Conservation (phyloP, 768 basidiomycete genomes). For the Lactarius hatsudake region DNA sequence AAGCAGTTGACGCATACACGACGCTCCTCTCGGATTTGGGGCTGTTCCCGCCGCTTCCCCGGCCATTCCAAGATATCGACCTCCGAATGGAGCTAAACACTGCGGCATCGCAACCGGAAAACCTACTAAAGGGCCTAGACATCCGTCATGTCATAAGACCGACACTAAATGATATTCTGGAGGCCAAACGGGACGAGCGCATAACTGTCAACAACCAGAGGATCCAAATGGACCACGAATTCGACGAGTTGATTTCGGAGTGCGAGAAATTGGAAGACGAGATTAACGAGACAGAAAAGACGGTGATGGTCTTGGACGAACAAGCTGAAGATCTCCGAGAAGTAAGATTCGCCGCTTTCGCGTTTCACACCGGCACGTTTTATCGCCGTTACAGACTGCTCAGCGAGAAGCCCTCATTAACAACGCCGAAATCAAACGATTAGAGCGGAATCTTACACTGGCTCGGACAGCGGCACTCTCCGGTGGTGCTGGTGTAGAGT, state of each 20-base stretch:
- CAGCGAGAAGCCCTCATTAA: constrained; percentile 72
- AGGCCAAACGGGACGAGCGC: constrained; percentile 66
- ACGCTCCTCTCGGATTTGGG: constrained; percentile 71
- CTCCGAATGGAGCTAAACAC: constrained; percentile 81
- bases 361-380: background rate
- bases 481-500: constrained; percentile 80
- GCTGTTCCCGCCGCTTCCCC: constrained; percentile 69
- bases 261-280: constrained; percentile 84
- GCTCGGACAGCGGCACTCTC: constrained; percentile 74
- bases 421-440: constrained; percentile 58
- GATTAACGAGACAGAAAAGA: constrained; percentile 68
- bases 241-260: constrained; percentile 71
- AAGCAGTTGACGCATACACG: constrained; percentile 76
- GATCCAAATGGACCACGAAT: constrained; percentile 78
- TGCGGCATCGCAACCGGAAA: constrained; percentile 65
- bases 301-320: constrained; percentile 63
- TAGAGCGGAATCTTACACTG: constrained; percentile 71
- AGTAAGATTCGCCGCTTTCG: constrained; percentile 41
- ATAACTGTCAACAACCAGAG: constrained; percentile 72
- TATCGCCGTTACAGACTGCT: constrained; percentile 50
- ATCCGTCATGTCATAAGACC: constrained; percentile 74
- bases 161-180: constrained; percentile 67
- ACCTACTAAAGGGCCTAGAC: constrained; percentile 66
- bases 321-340: constrained; percentile 82
- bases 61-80: constrained; percentile 69